phyloP scores from a whole-genome alignment of 495 filamentous ascomycete species.

The Penicillium chermesinum region DNA sequence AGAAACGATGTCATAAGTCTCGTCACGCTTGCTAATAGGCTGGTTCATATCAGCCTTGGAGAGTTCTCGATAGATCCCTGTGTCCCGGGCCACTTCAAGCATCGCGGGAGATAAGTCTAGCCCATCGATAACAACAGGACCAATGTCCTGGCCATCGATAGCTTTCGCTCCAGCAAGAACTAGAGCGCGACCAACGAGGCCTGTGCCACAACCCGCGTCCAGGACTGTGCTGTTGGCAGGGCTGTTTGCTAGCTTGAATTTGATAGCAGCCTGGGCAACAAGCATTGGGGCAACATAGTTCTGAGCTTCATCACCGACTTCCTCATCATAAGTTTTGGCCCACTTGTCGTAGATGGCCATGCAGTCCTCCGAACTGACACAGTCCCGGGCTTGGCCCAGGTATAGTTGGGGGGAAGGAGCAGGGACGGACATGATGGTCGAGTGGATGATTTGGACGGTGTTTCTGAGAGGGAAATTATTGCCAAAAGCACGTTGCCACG shows the following conservation, averaged over 20 bases:
- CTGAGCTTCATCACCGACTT: slow-evolving; percentile 33
- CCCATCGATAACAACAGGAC: slow-evolving; percentile 23
- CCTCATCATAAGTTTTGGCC: slow-evolving; percentile 41
- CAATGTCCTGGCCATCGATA: slow-evolving; percentile 34
- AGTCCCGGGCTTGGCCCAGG: slow-evolving; percentile 24
- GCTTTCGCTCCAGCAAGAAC: slow-evolving; percentile 19
- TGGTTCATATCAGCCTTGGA: slow-evolving; percentile 32
- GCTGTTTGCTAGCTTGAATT: slow-evolving; percentile 12
- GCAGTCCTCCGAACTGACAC: slow-evolving; percentile 24
- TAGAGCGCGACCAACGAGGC: slow-evolving; percentile 38
- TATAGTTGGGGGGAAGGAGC: slow-evolving; percentile 16
- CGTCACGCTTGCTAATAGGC: slow-evolving; percentile 24
- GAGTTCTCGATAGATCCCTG: slow-evolving; percentile 39
- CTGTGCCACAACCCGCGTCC: slow-evolving; percentile 47
- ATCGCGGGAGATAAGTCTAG: slow-evolving; percentile 40
- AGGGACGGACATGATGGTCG: slow-evolving; percentile 19
- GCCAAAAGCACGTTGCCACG: background rate
- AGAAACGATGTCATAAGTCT: slow-evolving; percentile 38
- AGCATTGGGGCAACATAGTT: slow-evolving; percentile 38
- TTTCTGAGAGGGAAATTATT: background rate
- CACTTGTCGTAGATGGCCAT: slow-evolving; percentile 42
- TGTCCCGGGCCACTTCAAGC: slow-evolving; percentile 36
- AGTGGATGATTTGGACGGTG: background rate
- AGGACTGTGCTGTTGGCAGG: slow-evolving; percentile 27
- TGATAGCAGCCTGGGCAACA: slow-evolving; percentile 29